Conservation (phyloP, 306 rosid species). For the Fagus crenata region DNA sequence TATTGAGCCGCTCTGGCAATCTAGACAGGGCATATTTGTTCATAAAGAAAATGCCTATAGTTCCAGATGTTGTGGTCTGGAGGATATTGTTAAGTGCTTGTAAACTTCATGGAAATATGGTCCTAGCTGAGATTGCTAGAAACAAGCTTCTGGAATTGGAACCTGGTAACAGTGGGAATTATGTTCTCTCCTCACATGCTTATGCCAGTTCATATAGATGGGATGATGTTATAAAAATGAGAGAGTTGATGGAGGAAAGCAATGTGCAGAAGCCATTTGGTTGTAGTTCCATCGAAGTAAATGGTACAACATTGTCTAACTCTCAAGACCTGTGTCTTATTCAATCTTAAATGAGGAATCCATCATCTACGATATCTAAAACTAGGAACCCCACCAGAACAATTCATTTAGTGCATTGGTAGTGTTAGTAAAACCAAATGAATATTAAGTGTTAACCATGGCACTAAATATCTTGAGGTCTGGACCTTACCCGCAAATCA, state of each 20-base stretch:
- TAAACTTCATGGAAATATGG: conserved; percentile 70
- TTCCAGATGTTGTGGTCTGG: conserved; percentile 72
- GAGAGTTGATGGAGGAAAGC: conserved; percentile 61
- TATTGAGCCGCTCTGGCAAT: conserved; percentile 77
- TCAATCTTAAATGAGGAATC: conserved; percentile 12
- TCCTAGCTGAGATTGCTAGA: conserved; percentile 66
- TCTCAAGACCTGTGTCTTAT: conserved; percentile 20
- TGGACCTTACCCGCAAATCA: too few species aligned
- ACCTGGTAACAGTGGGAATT: conserved; percentile 71
- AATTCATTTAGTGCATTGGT: neutral
- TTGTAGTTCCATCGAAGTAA: conserved; percentile 67
- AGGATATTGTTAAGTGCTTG: conserved; percentile 78
- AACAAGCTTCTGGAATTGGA: conserved; percentile 74
- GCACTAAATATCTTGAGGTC: too few species aligned
- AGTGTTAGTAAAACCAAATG: neutral
- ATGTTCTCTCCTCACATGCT: conserved; percentile 65
- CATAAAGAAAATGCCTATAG: conserved; percentile 63
- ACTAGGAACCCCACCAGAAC: neutral
- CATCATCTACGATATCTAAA: neutral
- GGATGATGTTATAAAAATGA: conserved; percentile 77
- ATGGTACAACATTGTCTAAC: conserved; percentile 26
- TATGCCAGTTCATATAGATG: conserved; percentile 77
- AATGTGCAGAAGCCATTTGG: conserved; percentile 75
- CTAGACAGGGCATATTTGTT: conserved; percentile 70
- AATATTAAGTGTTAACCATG: too few species aligned